Base-by-base conservation (phyloP, 192 early-diverging fungal species). In the Pilaira anomala region DNA sequence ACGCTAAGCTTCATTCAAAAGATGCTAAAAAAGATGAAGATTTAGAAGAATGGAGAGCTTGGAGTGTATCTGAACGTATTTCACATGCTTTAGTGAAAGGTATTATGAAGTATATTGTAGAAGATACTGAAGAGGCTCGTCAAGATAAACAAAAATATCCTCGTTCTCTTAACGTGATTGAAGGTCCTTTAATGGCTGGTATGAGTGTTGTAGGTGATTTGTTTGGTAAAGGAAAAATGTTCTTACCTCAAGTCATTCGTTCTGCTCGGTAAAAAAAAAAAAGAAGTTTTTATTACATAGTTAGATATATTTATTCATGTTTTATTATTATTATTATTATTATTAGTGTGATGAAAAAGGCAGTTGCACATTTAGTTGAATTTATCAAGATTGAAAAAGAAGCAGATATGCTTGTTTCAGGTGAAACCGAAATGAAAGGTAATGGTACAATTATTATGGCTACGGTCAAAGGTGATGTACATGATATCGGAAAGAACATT, bases 401-500 rank as follows among this genome's bases (percentile, higher is more conserved):
- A 57, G 84, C 78, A 25, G 88, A 85, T 68, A 85, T 94, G 53
- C 76, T 83, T 48, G 77, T 66, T 7, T 49, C 71, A 28, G 76
- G 74, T 30, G 78, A 65, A n/a, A 65, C 69, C 0, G 77, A 72
- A 26, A 82, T 88, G 25, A 81, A 80, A 19, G 83, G 85, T 54
- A 85, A 90, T 72, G 95, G 95, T 54, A 91, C 89, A 0, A 83
- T 98, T 19, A 80, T 98, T 9, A 81, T 98, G 79, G 95, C 95
- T 28, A 98, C 95, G 0, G 95, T 98, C 63, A 96, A 96, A 82
- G 94, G 94, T 19, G 95, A 96, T 77, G 95, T 98, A 28, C 95
- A 98, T 78, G 94, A 96, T 76, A 98, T 98, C 69, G 95, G 95
- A 39, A 98, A 96, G 81, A 98, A 98, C 78, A 98, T 98, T 82